These are phyloP conservation scores for Vitrella brassicaformis DNA, from an alignment of 73 alveolate genomes.

Conservation along the genomic window DNA sequence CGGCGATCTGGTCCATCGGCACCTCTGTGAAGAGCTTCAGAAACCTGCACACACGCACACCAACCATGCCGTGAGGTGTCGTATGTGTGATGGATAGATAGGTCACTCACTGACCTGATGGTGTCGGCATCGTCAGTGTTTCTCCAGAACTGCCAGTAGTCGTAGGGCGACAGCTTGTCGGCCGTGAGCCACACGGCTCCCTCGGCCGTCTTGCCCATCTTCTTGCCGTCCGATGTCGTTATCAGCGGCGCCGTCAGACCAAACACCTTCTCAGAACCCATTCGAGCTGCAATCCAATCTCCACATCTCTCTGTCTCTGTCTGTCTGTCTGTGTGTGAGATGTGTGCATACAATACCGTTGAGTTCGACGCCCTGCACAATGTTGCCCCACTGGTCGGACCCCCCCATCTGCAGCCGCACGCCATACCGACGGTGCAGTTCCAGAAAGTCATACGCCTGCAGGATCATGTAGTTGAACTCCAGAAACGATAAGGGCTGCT, in stretches of 20 bases:
- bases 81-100: not conserved
- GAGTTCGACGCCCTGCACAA: not conserved
- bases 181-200: not conserved
- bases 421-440: not conserved
- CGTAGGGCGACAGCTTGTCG: not conserved
- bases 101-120: not conserved
- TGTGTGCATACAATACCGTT: not conserved
- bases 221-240: not conserved
- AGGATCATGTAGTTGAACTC: not conserved
- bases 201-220: not conserved
- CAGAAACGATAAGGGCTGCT: not conserved
- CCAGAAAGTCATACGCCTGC: not conserved
- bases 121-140: not conserved
- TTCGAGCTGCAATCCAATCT: too few relatives aligned
- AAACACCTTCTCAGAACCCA: not conserved
- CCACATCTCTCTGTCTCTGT: too few relatives aligned
- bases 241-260: not conserved
- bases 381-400: not conserved
- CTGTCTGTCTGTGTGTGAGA: not conserved
- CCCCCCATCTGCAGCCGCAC: not conserved
- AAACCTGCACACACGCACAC: not conserved
- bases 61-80: not conserved
- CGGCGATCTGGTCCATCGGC: not conserved
- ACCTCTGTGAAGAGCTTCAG: not conserved
- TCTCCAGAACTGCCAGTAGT: not conserved